These are phyloP conservation scores for Takashimella tepidaria DNA, from an alignment of 1,284 basidiomycete genomes.

Conservation along the genomic window DNA sequence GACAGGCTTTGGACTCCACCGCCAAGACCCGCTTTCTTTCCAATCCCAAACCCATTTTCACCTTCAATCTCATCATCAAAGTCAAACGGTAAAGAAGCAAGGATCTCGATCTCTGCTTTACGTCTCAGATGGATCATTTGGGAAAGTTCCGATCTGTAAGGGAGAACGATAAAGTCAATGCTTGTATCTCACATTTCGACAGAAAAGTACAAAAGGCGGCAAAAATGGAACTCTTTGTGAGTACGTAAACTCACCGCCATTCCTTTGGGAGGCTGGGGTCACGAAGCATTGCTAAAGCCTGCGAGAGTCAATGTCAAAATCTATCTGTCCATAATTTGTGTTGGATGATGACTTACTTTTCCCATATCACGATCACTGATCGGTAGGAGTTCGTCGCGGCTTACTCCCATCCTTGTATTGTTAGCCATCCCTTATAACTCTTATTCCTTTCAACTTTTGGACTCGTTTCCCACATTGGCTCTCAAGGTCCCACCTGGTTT, in stretches of 20 bases:
- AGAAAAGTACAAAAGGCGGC: neutral
- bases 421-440: no score
- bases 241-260: slow-evolving; percentile 11
- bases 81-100: slow-evolving; percentile 37
- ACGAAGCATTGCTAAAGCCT: slow-evolving; percentile 9
- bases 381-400: slow-evolving; percentile 60
- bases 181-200: no score
- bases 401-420: slow-evolving; percentile 55
- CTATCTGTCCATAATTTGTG: no score
- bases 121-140: slow-evolving; percentile 69
- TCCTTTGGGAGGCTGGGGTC: slow-evolving; percentile 1
- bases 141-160: slow-evolving; percentile 63
- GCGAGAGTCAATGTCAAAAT: neutral
- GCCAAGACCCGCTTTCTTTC: neutral
- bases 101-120: slow-evolving; percentile 84
- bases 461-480: no score
- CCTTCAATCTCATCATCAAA: neutral
- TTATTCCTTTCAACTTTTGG: no score
- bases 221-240: no score
- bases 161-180: no score
- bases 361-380: slow-evolving; percentile 66
- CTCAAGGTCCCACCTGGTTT: no score
- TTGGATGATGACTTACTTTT: slow-evolving; percentile 60
- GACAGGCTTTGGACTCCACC: neutral
- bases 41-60: neutral